Evolutionary conservation across 805 yeast genomes (phyloP).

Genomic region (Ogataea naganishii): DNA sequence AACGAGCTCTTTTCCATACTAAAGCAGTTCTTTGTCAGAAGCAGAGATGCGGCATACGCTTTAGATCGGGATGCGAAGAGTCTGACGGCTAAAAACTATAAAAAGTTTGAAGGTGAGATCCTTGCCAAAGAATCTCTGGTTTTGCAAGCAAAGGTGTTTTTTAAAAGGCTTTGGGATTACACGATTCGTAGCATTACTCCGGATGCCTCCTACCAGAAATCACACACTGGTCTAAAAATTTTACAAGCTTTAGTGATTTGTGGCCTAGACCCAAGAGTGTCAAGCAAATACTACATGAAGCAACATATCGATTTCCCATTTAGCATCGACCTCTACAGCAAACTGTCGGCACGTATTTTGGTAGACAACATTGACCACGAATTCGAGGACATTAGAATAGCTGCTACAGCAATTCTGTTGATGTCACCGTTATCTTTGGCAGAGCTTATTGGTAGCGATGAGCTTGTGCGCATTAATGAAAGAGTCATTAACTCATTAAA

Average conservation of each 20-base stretch:
- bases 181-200: constrained; percentile 37
- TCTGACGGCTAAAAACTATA: constrained; percentile 21
- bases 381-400: constrained; percentile 67
- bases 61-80: constrained; percentile 42
- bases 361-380: constrained; percentile 59
- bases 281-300: constrained; percentile 27
- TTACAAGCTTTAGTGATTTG: constrained; percentile 37
- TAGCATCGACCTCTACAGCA: constrained; percentile 31
- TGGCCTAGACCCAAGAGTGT: constrained; percentile 45
- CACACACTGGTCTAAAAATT: constrained; percentile 40
- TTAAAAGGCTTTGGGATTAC: constrained; percentile 28
- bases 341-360: constrained; percentile 35
- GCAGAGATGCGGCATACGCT: constrained; percentile 62
- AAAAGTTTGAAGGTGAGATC: constrained; percentile 32
- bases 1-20: constrained; percentile 56
- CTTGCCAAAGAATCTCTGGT: constrained; percentile 22
- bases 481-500: constrained; percentile 22
- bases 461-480: constrained; percentile 10
- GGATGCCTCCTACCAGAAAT: constrained; percentile 47
- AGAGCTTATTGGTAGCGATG: constrained; percentile 9
- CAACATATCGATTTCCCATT: constrained; percentile 43
- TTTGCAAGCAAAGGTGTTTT: constrained; percentile 26
- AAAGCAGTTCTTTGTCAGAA: constrained; percentile 52
- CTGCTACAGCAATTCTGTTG: constrained; percentile 36
- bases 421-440: constrained; percentile 31